These are phyloP conservation scores for Castanospermum australe DNA, from an alignment of 306 rosid species.

Conservation along the genomic window DNA sequence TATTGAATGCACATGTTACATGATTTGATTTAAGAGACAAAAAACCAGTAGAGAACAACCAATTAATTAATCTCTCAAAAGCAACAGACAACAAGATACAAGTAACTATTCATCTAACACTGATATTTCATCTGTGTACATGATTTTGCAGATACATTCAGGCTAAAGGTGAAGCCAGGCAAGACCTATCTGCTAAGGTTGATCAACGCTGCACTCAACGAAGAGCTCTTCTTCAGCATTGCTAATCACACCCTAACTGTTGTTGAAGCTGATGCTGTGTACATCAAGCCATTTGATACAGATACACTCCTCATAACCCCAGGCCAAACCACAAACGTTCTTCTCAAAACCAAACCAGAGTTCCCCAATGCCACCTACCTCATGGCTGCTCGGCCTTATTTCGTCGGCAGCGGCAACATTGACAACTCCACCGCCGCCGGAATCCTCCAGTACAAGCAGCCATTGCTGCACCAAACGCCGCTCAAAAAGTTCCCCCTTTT, in stretches of 20 bases:
- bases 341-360: constrained; percentile 56
- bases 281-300: constrained; percentile 68
- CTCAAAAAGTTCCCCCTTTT: constrained; percentile 36
- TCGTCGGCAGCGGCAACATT: constrained; percentile 55
- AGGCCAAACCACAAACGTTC: constrained; percentile 77
- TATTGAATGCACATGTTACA: neutral
- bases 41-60: neutral
- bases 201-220: constrained; percentile 90
- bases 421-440: constrained; percentile 79
- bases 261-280: constrained; percentile 73
- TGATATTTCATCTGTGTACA: neutral
- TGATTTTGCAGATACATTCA: constrained; percentile 58
- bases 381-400: constrained; percentile 64
- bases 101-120: neutral
- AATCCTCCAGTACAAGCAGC: constrained; percentile 57
- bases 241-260: constrained; percentile 72
- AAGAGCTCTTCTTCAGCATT: constrained; percentile 76
- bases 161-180: constrained; percentile 71
- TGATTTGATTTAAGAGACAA: neutral
- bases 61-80: neutral
- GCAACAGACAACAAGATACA: neutral
- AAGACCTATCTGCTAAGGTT: constrained; percentile 72
- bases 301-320: constrained; percentile 53
- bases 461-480: neutral
- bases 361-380: constrained; percentile 62